Base-by-base conservation (phyloP, 371 early-diverging fungal genomes). In the Mortierella sp. region DNA sequence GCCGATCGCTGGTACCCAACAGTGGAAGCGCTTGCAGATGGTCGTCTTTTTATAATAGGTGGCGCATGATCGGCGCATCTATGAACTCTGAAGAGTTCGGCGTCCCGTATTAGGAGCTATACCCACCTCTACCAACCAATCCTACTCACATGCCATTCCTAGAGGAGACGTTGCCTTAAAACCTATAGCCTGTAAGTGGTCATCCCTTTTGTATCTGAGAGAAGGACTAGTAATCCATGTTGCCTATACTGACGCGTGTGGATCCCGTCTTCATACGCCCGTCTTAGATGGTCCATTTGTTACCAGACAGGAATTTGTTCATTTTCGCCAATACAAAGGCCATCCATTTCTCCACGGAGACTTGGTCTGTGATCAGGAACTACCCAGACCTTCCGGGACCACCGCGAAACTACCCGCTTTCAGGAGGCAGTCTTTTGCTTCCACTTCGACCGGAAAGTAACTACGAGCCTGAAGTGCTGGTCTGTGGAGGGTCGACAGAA, bases 401-500 rank as follows among this genome's bases (percentile, higher is more conserved):
- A 0, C 82, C 84, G 9, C 80, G 91, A 12, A 85, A 87, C 30
- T 90, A 90, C 53, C 91, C 91, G 8, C 71, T 86, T n/a, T 85
- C 88, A 0, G 88, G 85, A 13, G 82, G 86, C 2, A 81, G 83
- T 13, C 79, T 86, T 21, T 69, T 85, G 13, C 68, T 86, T 12
- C 87, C 87, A 8, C 65, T 85, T 13, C 58, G 66, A 2, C 80
- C 83, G 13, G 73, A 81, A 47, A 76, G 80, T 56, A 71, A 81
- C 31, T 84, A 82, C 53, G 65, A 66, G 8, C 67, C 81, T 12
- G 81, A 83, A 47, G 49, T 84, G 14, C 31, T 84, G 19, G 64
- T 83, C 48, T 84, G 84, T 53, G 84, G 86, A 19, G 86, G 86
- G 5, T 54, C 74, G 23, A 67, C 72, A 13, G 68, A 61, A 13